Evolutionary conservation across 345 rosid genomes (phyloP).

Genomic region (Heritiera littoralis): DNA sequence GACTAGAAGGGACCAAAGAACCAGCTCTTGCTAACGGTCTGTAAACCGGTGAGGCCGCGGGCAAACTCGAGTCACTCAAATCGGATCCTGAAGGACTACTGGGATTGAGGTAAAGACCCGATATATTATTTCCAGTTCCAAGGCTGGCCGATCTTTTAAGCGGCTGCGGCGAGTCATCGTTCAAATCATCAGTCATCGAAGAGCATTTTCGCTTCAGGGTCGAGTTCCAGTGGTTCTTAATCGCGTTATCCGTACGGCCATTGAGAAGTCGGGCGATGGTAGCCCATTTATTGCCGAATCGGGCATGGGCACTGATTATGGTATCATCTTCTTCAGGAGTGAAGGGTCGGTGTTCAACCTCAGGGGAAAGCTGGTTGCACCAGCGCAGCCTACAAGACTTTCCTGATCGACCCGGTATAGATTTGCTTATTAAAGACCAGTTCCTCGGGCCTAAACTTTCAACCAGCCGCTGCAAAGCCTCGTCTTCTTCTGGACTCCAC

Average conservation of each 20-base stretch:
- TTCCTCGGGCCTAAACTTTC: conserved; percentile 66
- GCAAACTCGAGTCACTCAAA: conserved; percentile 63
- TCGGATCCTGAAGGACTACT: conserved; percentile 73
- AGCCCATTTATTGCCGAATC: conserved; percentile 86
- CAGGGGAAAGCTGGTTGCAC: conserved; percentile 88
- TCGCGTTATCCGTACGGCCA: conserved; percentile 81
- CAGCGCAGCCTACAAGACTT: conserved; percentile 80
- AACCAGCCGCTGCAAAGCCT: conserved; percentile 59
- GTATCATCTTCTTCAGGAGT: conserved; percentile 61
- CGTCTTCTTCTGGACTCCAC: conserved; percentile 85
- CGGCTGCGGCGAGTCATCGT: conserved; percentile 43
- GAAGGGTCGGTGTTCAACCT: conserved; percentile 78
- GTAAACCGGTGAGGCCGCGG: conserved; percentile 44
- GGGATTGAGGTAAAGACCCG: conserved; percentile 56
- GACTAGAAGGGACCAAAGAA: conserved; percentile 37
- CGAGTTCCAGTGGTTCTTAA: conserved; percentile 86
- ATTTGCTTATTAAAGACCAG: conserved; percentile 80
- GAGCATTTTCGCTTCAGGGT: conserved; percentile 72
- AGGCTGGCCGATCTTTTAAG: conserved; percentile 69
- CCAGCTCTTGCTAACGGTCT: conserved; percentile 41
- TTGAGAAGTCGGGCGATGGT: conserved; percentile 72
- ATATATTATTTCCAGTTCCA: conserved; percentile 41
- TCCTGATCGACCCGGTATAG: conserved; percentile 83
- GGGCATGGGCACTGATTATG: conserved; percentile 65
- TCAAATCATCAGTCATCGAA: conserved; percentile 34